Conservation (phyloP, 2,329 filamentous ascomycete species). For the Colletotrichum sp. region DNA sequence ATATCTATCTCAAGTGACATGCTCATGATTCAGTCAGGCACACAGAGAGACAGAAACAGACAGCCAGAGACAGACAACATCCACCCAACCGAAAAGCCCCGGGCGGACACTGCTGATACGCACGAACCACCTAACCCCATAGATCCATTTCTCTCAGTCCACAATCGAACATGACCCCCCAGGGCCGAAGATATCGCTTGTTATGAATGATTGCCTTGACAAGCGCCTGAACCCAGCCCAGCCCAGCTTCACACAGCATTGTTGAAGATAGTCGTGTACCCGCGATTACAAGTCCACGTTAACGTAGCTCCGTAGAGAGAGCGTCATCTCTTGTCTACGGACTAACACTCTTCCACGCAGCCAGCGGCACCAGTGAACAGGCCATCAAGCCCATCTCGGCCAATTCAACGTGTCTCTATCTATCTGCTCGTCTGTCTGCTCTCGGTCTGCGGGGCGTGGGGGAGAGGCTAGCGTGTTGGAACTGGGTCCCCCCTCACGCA, state of each 20-base stretch:
- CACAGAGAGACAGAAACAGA: not conserved
- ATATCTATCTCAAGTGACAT: not conserved
- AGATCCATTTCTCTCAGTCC: not conserved
- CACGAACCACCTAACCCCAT: slow-evolving; percentile 6
- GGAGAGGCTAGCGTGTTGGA: not conserved
- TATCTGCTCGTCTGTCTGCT: not conserved
- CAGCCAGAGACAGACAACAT: not conserved
- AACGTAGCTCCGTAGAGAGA: accelerated
- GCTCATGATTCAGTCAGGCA: slow-evolving; percentile 11
- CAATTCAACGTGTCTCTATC: not conserved
- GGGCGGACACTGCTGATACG: not conserved
- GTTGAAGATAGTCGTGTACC: not conserved
- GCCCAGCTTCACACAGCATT: not conserved
- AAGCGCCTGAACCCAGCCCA: not conserved
- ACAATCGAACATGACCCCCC: not conserved
- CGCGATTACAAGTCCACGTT: not conserved
- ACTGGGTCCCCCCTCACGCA: not conserved
- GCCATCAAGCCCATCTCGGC: not conserved
- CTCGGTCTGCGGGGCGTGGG: slow-evolving; percentile 11
- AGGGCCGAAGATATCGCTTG: not conserved
- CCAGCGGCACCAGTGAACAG: not conserved
- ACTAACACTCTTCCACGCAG: not conserved
- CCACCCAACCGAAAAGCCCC: not conserved
- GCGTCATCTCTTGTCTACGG: not conserved
- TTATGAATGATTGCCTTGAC: not conserved